A percentile compares a stretch with the other conserved stretches of the same genome.
phyloP scores from a whole-genome alignment of 257 asterid genomes.

The Nicotiana tabacum region DNA sequence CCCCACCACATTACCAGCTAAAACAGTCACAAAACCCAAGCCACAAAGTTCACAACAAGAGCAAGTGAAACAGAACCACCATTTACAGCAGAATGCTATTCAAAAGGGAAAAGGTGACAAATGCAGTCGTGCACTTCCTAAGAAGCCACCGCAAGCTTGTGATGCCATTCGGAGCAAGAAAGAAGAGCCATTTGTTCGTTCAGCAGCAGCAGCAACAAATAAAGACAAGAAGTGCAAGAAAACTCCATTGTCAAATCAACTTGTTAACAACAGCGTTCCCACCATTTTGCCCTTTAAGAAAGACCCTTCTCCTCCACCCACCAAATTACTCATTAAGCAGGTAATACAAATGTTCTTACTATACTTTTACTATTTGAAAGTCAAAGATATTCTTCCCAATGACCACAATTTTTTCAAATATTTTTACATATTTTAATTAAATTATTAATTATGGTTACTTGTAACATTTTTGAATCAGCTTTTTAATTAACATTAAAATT shows the following conservation, averaged over 20 bases:
- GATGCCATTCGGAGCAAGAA: constrained; percentile 41
- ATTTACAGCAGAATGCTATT: background rate
- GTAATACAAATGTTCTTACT: constrained; percentile 21
- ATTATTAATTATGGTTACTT: too few relatives aligned
- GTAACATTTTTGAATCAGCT: too few relatives aligned
- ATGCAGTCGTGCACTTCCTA: constrained; percentile 18
- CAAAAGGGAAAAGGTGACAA: constrained; percentile 20
- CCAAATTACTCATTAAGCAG: constrained; percentile 61
- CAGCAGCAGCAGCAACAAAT: constrained; percentile 22
- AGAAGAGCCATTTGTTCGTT: constrained; percentile 48
- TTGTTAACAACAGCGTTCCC: constrained; percentile 34
- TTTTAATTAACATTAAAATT: too few relatives aligned
- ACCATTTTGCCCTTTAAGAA: constrained; percentile 57
- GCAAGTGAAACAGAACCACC: background rate
- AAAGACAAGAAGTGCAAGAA: constrained; percentile 50
- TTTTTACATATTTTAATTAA: too few relatives aligned
- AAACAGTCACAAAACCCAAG: constrained; percentile 1
- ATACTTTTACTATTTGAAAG: too few relatives aligned
- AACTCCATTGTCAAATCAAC: constrained; percentile 47
- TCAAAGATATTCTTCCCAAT: too few relatives aligned
- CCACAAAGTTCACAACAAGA: constrained; percentile 15
- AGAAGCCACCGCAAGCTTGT: constrained; percentile 23
- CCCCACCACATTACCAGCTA: background rate
- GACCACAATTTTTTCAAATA: too few relatives aligned
- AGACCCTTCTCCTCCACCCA: constrained; percentile 49